A percentile compares a stretch with the other conserved stretches of the same genome.
phyloP scores from a whole-genome alignment of 306 rosid genomes.

The Begonia peltatifolia region DNA sequence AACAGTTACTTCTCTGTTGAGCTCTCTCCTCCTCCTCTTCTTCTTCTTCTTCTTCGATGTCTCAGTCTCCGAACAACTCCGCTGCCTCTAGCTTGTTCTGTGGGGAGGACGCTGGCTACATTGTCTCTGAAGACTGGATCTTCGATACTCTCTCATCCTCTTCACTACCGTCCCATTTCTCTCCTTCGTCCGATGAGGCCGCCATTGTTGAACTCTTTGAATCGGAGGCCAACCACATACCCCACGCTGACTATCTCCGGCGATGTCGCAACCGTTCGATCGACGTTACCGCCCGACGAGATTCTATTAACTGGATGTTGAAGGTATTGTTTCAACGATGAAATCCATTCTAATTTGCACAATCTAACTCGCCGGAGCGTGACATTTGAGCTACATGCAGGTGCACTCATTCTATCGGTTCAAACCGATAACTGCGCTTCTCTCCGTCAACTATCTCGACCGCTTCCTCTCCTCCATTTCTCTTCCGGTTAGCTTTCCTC shows the following conservation, averaged over 20 bases:
- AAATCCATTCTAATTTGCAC: no score
- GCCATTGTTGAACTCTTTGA: conserved; percentile 14
- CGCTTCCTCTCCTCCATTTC: conserved; percentile 48
- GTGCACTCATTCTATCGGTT: conserved; percentile 40
- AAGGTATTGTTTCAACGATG: conserved; percentile 15
- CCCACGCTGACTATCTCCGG: conserved; percentile 20
- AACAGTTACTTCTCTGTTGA: not conserved
- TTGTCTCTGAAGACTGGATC: conserved; percentile 3
- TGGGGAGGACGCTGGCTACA: conserved; percentile 14
- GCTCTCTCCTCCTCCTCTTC: not conserved
- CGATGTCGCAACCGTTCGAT: conserved; percentile 25
- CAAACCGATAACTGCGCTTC: conserved; percentile 51
- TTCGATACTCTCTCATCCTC: conserved; percentile 1
- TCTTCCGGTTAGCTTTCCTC: conserved; percentile 26
- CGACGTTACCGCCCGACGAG: conserved; percentile 35
- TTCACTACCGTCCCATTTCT: not conserved
- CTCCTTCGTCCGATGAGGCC: conserved; percentile 9
- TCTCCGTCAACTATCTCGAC: conserved; percentile 61
- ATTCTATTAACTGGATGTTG: conserved; percentile 68
- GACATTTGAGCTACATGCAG: conserved; percentile 19
- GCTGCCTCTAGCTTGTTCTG: conserved; percentile 12
- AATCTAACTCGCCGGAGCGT: no score
- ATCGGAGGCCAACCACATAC: conserved; percentile 19
- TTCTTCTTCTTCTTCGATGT: conserved; percentile 2
- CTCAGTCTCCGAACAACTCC: conserved; percentile 12